These are phyloP conservation scores for Colletotrichum cuscutae DNA, from an alignment of 2,329 filamentous ascomycete species.

Conservation along the genomic window DNA sequence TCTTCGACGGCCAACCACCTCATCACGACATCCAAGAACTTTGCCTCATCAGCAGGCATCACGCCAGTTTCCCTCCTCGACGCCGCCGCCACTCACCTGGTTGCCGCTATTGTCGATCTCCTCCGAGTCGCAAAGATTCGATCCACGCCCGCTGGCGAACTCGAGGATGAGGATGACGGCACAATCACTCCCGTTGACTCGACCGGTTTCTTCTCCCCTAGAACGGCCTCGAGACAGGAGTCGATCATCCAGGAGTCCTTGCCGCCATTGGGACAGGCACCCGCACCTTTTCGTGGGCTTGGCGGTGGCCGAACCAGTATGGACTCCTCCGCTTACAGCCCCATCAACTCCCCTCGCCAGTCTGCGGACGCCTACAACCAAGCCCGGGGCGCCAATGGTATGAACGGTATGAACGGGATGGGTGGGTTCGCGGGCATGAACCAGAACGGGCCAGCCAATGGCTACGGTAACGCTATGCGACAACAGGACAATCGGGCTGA, in stretches of 20 bases:
- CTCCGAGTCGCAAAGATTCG: slow-evolving; percentile 86
- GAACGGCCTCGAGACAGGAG: slow-evolving; percentile 52
- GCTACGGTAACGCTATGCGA: slow-evolving; percentile 48
- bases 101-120: slow-evolving; percentile 86
- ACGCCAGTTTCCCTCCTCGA: slow-evolving; percentile 94
- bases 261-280: slow-evolving; percentile 57
- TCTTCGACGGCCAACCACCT: slow-evolving; percentile 96
- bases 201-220: slow-evolving; percentile 74
- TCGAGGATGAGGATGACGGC: slow-evolving; percentile 82
- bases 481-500: slow-evolving; percentile 55
- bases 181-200: slow-evolving; percentile 73
- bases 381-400: slow-evolving; percentile 45
- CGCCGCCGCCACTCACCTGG: slow-evolving; percentile 90
- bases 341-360: slow-evolving; percentile 74
- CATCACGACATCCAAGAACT: slow-evolving; percentile 95
- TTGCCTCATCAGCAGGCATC: slow-evolving; percentile 82
- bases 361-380: slow-evolving; percentile 58
- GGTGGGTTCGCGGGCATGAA: slow-evolving; percentile 48
- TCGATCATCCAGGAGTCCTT: slow-evolving; percentile 40
- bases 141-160: slow-evolving; percentile 76
- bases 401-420: slow-evolving; percentile 47
- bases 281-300: slow-evolving; percentile 68
- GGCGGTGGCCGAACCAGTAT: slow-evolving; percentile 68
- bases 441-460: slow-evolving; percentile 50
- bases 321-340: slow-evolving; percentile 80